Evolutionary conservation across 2,329 filamentous ascomycete species (phyloP).

Genomic region (Curvularia hawaiiensis): DNA sequence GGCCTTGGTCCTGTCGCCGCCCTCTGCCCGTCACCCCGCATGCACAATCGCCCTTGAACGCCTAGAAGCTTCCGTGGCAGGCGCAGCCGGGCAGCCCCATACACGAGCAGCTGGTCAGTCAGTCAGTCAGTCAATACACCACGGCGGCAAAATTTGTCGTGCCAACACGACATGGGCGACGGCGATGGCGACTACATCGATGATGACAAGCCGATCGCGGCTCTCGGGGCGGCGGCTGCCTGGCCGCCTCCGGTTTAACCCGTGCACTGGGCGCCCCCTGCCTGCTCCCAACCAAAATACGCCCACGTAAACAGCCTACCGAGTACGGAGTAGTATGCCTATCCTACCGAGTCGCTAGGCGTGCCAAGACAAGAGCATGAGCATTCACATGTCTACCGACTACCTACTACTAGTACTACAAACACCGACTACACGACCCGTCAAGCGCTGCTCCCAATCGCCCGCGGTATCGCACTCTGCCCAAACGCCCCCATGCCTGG

Average conservation of each 20-base stretch:
- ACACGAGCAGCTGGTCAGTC: too few relatives aligned
- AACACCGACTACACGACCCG: background rate
- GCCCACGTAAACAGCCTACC: background rate
- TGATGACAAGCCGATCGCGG: slow-evolving; percentile 9
- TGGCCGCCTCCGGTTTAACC: slow-evolving; percentile 13
- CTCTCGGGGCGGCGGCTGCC: slow-evolving; percentile 7
- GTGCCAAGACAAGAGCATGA: background rate
- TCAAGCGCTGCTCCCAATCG: slow-evolving; percentile 23
- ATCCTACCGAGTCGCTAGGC: background rate
- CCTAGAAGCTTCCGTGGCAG: background rate
- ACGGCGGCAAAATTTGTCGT: background rate
- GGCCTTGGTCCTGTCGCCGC: slow-evolving; percentile 11
- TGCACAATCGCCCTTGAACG: background rate
- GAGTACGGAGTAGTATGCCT: too few relatives aligned
- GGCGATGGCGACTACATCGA: slow-evolving; percentile 10
- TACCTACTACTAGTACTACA: background rate
- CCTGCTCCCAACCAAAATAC: background rate
- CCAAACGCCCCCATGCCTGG: slow-evolving; percentile 7
- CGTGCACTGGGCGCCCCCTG: slow-evolving; percentile 9
- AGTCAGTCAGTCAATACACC: background rate
- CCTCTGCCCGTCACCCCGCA: background rate
- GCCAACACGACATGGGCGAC: background rate
- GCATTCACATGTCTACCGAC: background rate
- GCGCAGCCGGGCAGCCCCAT: background rate
- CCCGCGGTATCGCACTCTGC: slow-evolving; percentile 21